A percentile compares a stretch with the other conserved stretches of the same genome.
phyloP scores from a whole-genome alignment of 371 early-diverging fungal genomes.

The Entomophthora muscae region DNA sequence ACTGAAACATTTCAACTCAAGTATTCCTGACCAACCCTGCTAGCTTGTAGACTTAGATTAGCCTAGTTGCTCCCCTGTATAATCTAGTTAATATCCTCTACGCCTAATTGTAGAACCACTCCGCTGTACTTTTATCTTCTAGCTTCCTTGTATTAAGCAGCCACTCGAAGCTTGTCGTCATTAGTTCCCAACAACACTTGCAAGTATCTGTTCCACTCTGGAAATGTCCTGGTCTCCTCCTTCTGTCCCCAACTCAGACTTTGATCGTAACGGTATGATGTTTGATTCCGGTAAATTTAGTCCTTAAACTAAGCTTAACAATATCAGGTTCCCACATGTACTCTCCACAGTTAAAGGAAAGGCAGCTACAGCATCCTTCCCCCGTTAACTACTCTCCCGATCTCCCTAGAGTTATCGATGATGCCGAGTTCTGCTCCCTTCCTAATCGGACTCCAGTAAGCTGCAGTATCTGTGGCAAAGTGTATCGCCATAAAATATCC shows the following conservation, averaged over 20 bases:
- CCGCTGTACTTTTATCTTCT: neutral
- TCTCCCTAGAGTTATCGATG: neutral
- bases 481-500: constrained; percentile 6
- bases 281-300: neutral
- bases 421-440: neutral
- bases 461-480: constrained; percentile 4
- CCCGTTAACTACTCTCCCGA: neutral
- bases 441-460: constrained; percentile 4
- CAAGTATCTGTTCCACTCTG: neutral
- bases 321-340: neutral
- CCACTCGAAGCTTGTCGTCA: neutral
- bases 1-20: too few relatives aligned
- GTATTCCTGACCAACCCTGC: too few relatives aligned
- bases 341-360: neutral
- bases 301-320: neutral
- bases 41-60: too few relatives aligned
- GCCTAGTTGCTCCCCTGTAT: too few relatives aligned
- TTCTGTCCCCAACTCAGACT: neutral
- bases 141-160: neutral
- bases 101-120: neutral
- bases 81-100: neutral
- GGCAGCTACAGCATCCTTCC: neutral
- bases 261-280: neutral
- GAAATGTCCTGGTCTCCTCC: neutral
- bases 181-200: neutral